Conservation (phyloP, 129 eudicot genomes). For the Daucus carota region DH1_v3.0 NC_030382.2:40262501-40263000, state of each 20-base stretch:
- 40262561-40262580: conserved; percentile 18
- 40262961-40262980: conserved; percentile 38
- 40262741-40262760: conserved; percentile 46
- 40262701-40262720: conserved; percentile 53
- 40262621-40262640: conserved; percentile 43
- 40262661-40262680: conserved; percentile 51
- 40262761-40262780: conserved; percentile 61
- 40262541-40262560: conserved; percentile 38
- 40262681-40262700: conserved; percentile 52
- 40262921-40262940: conserved; percentile 47
- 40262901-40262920: conserved; percentile 52
- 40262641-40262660: conserved; percentile 44
- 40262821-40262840: conserved; percentile 53
- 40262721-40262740: conserved; percentile 66
- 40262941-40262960: conserved; percentile 47
- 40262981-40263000: conserved; percentile 49
- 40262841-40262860: conserved; percentile 47
- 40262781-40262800: conserved; percentile 69
- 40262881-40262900: conserved; percentile 79
- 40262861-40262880: conserved; percentile 54
- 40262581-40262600: conserved; percentile 33
- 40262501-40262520: conserved; percentile 38
- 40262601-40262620: conserved; percentile 23
- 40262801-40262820: conserved; percentile 54
- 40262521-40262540: conserved; percentile 44